A percentile compares a stretch with the other conserved stretches of the same genome.
phyloP scores from a whole-genome alignment of 768 basidiomycete genomes.

The Termitomyces heimii region DNA sequence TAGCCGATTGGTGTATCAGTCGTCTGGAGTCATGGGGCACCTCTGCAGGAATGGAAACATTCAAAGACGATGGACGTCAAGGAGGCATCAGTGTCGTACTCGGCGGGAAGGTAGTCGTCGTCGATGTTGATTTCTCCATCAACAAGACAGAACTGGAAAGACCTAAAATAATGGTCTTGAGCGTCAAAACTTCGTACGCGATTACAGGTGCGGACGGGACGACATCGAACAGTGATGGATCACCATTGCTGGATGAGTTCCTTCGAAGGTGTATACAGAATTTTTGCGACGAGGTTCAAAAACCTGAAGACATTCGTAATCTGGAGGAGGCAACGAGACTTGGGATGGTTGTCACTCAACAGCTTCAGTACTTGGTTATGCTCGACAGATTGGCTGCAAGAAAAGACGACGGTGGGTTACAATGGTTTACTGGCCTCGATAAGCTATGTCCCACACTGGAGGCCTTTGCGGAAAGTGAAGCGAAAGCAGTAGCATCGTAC shows the following conservation, averaged over 20 bases:
- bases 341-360: conserved; percentile 42
- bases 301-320: conserved; percentile 42
- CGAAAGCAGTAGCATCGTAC: conserved; percentile 46
- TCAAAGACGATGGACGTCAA: conserved; percentile 53
- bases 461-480: conserved; percentile 47
- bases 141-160: conserved; percentile 28
- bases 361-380: conserved; percentile 65
- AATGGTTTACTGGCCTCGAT: conserved; percentile 72
- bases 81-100: conserved; percentile 53
- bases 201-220: conserved; percentile 35
- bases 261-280: conserved; percentile 47
- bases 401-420: conserved; percentile 56
- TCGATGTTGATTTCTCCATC: conserved; percentile 65
- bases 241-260: conserved; percentile 58
- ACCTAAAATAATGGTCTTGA: conserved; percentile 39
- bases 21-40: conserved; percentile 58
- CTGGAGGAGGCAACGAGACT: conserved; percentile 45
- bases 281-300: conserved; percentile 59
- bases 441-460: conserved; percentile 44
- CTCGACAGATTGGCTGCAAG: conserved; percentile 62
- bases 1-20: conserved; percentile 54
- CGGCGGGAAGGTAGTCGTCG: conserved; percentile 75
- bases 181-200: conserved; percentile 73
- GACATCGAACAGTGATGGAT: conserved; percentile 39
- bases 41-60: conserved; percentile 67